phyloP scores from a whole-genome alignment of 164 flowering plant species.

The Litsea cubeba region DNA sequence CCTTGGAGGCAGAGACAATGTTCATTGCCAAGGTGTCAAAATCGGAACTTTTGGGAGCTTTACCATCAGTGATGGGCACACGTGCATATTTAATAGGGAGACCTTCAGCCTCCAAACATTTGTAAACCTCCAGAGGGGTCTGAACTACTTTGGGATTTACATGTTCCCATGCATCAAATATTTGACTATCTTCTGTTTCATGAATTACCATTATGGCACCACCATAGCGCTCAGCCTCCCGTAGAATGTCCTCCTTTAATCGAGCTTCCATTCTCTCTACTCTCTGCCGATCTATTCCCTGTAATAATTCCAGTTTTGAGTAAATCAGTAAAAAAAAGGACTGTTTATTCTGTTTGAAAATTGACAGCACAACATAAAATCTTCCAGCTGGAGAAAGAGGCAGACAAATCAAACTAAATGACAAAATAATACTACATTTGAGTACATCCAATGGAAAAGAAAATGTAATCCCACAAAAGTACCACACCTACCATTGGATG shows the following conservation, averaged over 20 bases:
- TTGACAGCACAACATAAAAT: not conserved
- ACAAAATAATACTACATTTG: not conserved
- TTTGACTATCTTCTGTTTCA: constrained; percentile 80
- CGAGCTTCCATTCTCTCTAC: constrained; percentile 96
- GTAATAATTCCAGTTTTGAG: constrained; percentile 5
- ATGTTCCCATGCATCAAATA: constrained; percentile 94
- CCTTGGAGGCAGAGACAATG: constrained; percentile 76
- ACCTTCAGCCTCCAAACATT: constrained; percentile 67
- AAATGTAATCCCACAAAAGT: not conserved
- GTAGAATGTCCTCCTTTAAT: constrained; percentile 76
- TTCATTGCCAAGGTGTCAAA: constrained; percentile 75
- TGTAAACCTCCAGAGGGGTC: constrained; percentile 89
- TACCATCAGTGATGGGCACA: constrained; percentile 96
- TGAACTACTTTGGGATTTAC: constrained; percentile 58
- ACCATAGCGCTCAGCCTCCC: constrained; percentile 75
- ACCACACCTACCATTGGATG: not conserved
- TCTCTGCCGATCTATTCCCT: constrained; percentile 95
- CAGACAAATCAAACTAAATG: not conserved
- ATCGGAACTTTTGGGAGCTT: constrained; percentile 97
- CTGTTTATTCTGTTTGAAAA: not conserved
- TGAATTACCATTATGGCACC: constrained; percentile 96
- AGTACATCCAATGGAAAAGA: not conserved
- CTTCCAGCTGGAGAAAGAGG: not conserved
- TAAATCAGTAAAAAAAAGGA: not conserved
- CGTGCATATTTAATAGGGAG: constrained; percentile 92